phyloP scores from a whole-genome alignment of 1,139 yeast species.

The Eremothecium coryli region DNA sequence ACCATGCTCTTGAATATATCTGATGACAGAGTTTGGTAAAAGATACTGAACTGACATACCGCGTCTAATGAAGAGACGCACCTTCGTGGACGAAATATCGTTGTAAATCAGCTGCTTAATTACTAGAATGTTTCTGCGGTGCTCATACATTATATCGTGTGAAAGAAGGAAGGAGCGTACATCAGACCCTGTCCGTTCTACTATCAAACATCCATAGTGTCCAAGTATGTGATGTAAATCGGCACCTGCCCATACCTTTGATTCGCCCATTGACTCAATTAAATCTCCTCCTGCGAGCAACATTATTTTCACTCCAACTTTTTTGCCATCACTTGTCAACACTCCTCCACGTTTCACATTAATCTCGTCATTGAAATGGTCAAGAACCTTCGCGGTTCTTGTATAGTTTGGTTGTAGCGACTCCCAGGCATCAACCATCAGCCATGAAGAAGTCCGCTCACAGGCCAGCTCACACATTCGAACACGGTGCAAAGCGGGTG shows the following conservation, averaged over 20 bases:
- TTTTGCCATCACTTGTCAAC: constrained; percentile 59
- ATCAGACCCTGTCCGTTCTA: constrained; percentile 94
- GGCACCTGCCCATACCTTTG: constrained; percentile 96
- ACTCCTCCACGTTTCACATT: constrained; percentile 79
- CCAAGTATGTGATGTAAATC: constrained; percentile 94
- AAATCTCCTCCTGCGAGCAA: constrained; percentile 95
- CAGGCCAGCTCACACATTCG: constrained; percentile 98
- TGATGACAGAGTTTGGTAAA: constrained; percentile 86
- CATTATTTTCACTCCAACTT: constrained; percentile 89
- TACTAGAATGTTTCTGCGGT: constrained; percentile 83
- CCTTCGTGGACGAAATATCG: constrained; percentile 92
- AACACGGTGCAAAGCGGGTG: constrained; percentile 80
- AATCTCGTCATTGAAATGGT: constrained; percentile 92
- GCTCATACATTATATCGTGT: constrained; percentile 96
- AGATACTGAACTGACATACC: constrained; percentile 96
- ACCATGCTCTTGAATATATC: constrained; percentile 88
- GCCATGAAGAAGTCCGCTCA: constrained; percentile 92
- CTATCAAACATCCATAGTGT: constrained; percentile 89
- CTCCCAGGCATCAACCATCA: constrained; percentile 99
- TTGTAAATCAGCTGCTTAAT: constrained; percentile 93
- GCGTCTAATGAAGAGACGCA: constrained; percentile 79
- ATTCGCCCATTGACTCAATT: constrained; percentile 99
- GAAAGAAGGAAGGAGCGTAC: constrained; percentile 83
- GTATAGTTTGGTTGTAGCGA: constrained; percentile 85
- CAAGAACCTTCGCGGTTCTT: constrained; percentile 89